A percentile compares a stretch with the other conserved stretches of the same genome.
These are phyloP conservation scores for Leucosporidium creatinivorum DNA, from an alignment of 768 basidiomycete species.

Conservation along the genomic window DNA sequence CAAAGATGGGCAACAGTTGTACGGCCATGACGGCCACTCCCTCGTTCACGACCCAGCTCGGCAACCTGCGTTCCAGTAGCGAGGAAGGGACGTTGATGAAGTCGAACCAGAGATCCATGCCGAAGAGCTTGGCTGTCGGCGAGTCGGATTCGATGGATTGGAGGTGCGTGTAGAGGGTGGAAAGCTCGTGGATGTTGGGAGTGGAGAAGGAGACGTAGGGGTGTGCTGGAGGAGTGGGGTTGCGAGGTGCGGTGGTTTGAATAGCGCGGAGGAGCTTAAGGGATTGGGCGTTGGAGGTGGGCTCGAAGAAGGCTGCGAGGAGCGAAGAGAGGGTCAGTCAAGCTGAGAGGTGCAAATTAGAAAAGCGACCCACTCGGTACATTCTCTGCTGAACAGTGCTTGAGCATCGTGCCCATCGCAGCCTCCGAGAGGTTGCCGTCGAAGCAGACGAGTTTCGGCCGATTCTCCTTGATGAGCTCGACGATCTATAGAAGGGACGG, in stretches of 20 bases:
- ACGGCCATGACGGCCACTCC: constrained; percentile 75
- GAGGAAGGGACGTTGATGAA: constrained; percentile 39
- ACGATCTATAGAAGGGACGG: constrained; percentile 47
- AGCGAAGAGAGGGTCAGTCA: constrained; percentile 19
- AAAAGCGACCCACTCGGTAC: constrained; percentile 16
- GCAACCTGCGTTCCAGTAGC: constrained; percentile 53
- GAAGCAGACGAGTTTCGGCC: constrained; percentile 58
- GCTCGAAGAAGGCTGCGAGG: constrained; percentile 73
- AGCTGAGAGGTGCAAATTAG: too few species aligned
- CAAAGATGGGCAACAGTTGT: constrained; percentile 74
- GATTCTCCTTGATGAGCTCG: constrained; percentile 48
- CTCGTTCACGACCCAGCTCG: constrained; percentile 50
- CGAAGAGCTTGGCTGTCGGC: constrained; percentile 54
- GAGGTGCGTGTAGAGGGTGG: constrained; percentile 41
- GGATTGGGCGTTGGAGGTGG: constrained; percentile 82
- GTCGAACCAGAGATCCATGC: constrained; percentile 54
- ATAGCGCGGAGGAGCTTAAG: constrained; percentile 58
- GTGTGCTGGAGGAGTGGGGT: constrained; percentile 8
- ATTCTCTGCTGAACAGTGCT: constrained; percentile 5
- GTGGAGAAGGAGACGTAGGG: constrained; percentile 61
- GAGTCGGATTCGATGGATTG: constrained; percentile 47
- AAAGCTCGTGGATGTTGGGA: constrained; percentile 77
- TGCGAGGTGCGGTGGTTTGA: constrained; percentile 9
- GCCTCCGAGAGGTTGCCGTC: constrained; percentile 63
- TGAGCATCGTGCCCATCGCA: constrained; percentile 12